phyloP scores from a whole-genome alignment of 345 rosid species.

The Turnera subulata region DNA sequence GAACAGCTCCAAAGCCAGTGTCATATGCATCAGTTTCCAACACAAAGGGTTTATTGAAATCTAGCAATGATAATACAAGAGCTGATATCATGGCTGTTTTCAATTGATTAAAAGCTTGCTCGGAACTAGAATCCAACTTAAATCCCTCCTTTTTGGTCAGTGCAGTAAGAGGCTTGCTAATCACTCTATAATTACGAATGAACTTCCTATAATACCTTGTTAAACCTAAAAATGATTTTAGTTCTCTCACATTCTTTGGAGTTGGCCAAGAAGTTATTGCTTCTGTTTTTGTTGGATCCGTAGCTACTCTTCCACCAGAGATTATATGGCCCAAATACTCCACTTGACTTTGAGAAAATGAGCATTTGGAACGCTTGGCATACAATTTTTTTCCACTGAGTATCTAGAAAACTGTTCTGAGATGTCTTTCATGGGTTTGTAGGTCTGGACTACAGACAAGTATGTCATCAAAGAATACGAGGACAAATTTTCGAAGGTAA shows the following conservation, averaged over 20 bases:
- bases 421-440: background rate
- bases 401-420: background rate
- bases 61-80: too few relatives aligned
- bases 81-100: too few relatives aligned
- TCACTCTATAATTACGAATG: background rate
- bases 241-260: background rate
- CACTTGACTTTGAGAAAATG: rapidly evolving
- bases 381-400: background rate
- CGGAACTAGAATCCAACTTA: too few relatives aligned
- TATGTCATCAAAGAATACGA: background rate
- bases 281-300: background rate
- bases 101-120: too few relatives aligned
- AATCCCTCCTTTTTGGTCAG: background rate
- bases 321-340: background rate
- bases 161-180: background rate
- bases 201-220: background rate
- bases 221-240: background rate
- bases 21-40: too few relatives aligned
- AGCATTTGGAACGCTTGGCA: background rate
- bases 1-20: too few relatives aligned
- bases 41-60: too few relatives aligned
- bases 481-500: background rate
- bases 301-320: background rate
- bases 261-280: background rate
- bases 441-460: background rate